These are phyloP conservation scores for Phytophthora lateralis DNA, from an alignment of 352 stramenopile genomes.

Conservation along the genomic window DNA sequence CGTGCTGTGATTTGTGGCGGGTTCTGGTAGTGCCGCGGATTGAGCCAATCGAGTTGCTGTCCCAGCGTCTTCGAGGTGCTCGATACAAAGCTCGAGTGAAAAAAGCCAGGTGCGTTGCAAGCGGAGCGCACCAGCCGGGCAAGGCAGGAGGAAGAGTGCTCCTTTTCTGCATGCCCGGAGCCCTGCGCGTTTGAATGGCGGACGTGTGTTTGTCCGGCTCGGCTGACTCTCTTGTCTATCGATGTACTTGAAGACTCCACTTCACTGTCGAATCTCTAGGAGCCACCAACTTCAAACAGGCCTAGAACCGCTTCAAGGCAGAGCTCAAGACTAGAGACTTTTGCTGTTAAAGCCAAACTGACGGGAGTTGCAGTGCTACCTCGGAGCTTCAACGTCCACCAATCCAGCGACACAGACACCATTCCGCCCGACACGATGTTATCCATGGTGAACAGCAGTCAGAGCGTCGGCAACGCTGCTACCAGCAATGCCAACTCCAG, in stretches of 20 bases:
- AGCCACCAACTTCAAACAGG: constrained; percentile 85
- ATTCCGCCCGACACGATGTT: constrained; percentile 52
- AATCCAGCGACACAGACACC: constrained; percentile 21
- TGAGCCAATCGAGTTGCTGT: constrained; percentile 15
- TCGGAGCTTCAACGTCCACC: constrained; percentile 31
- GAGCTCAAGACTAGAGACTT: constrained; percentile 8
- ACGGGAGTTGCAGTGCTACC: constrained; percentile 15
- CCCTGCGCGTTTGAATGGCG: constrained; percentile 43
- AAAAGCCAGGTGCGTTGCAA: constrained; percentile 19
- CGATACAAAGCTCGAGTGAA: constrained; percentile 38
- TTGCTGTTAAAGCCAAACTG: constrained; percentile 11
- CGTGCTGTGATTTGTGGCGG: constrained; percentile 34
- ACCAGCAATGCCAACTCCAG: constrained; percentile 18
- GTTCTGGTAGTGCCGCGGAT: constrained; percentile 27
- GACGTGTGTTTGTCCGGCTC: constrained; percentile 38
- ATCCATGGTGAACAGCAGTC: constrained; percentile 61
- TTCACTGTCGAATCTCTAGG: constrained; percentile 47
- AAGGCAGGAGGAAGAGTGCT: constrained; percentile 34
- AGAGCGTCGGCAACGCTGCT: constrained; percentile 23
- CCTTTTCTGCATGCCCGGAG: constrained; percentile 37
- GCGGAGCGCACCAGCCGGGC: constrained; percentile 9
- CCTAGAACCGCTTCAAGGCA: constrained; percentile 11
- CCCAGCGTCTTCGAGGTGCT: constrained; percentile 2
- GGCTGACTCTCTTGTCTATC: constrained; percentile 45
- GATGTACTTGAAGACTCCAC: constrained; percentile 66